These are phyloP conservation scores for Scedosporium boydii DNA, from an alignment of 2,329 filamentous ascomycete genomes.

Conservation along the genomic window DNA sequence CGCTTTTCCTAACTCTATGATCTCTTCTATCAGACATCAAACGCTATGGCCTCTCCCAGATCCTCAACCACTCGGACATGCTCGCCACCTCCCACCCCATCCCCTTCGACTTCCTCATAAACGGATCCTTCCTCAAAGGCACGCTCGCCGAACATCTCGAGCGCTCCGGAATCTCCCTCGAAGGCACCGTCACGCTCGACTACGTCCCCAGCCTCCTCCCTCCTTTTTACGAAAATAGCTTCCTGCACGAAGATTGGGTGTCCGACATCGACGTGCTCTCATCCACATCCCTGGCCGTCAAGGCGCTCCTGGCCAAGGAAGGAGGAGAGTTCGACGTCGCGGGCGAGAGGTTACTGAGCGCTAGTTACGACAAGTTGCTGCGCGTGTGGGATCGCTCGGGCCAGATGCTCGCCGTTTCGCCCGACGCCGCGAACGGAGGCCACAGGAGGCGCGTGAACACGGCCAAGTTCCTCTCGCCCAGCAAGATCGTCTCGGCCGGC, in stretches of 20 bases:
- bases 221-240: constrained; percentile 80
- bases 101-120: constrained; percentile 90
- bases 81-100: constrained; percentile 56
- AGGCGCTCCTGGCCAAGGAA: constrained; percentile 41
- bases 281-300: constrained; percentile 48
- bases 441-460: constrained; percentile 71
- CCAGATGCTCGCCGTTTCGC: constrained; percentile 70
- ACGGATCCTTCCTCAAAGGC: constrained; percentile 82
- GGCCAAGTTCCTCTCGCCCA: constrained; percentile 72
- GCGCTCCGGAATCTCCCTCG: constrained; percentile 76
- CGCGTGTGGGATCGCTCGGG: constrained; percentile 85
- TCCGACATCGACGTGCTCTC: constrained; percentile 78
- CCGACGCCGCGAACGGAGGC: constrained; percentile 55
- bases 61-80: constrained; percentile 64
- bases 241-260: constrained; percentile 97
- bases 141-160: constrained; percentile 86
- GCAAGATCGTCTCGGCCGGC: constrained; percentile 64
- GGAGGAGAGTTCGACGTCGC: constrained; percentile 20
- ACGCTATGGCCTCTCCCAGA: constrained; percentile 60
- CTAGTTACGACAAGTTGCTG: constrained; percentile 81
- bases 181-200: constrained; percentile 79
- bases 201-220: constrained; percentile 89
- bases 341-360: constrained; percentile 66
- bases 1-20: background rate
- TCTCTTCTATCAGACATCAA: constrained; percentile 43